phyloP scores from a whole-genome alignment of 2,329 filamentous ascomycete species.

The Aspergillus texensis region DNA sequence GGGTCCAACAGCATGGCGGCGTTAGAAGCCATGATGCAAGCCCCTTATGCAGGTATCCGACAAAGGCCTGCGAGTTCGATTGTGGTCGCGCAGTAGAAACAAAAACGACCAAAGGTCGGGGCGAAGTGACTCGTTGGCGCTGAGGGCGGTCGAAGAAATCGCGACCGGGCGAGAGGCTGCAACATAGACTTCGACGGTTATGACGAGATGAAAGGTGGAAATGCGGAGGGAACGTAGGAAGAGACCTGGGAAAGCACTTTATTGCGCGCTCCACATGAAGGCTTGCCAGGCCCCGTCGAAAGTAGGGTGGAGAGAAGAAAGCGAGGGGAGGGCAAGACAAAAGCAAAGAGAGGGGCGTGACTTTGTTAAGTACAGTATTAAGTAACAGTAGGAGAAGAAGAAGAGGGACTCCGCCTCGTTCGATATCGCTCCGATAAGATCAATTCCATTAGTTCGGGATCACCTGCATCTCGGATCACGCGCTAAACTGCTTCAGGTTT shows the following conservation, averaged over 20 bases:
- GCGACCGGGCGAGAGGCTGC: conserved; percentile 1
- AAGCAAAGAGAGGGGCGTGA: background rate
- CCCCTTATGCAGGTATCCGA: conserved; percentile 20
- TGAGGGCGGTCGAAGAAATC: conserved; percentile 2
- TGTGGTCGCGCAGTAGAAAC: background rate
- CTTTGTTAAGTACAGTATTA: background rate
- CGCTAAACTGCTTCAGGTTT: background rate
- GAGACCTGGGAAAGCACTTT: background rate
- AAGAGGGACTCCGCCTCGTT: background rate
- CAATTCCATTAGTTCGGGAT: background rate
- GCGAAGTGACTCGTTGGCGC: conserved; percentile 4
- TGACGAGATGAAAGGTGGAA: background rate
- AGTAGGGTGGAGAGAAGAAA: background rate
- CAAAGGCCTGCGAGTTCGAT: conserved; percentile 3
- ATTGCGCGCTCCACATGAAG: background rate
- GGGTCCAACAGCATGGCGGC: conserved; percentile 49
- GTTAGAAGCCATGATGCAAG: conserved; percentile 39
- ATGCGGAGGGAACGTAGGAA: conserved; percentile 2
- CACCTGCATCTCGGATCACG: background rate
- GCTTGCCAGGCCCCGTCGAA: background rate
- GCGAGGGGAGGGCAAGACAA: background rate
- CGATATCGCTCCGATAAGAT: conserved; percentile 1
- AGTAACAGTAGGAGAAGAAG: background rate
- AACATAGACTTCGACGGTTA: background rate
- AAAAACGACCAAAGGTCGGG: background rate